These are phyloP conservation scores for Boeremia lycopersici DNA, from an alignment of 2,329 filamentous ascomycete genomes.

Conservation along the genomic window DNA sequence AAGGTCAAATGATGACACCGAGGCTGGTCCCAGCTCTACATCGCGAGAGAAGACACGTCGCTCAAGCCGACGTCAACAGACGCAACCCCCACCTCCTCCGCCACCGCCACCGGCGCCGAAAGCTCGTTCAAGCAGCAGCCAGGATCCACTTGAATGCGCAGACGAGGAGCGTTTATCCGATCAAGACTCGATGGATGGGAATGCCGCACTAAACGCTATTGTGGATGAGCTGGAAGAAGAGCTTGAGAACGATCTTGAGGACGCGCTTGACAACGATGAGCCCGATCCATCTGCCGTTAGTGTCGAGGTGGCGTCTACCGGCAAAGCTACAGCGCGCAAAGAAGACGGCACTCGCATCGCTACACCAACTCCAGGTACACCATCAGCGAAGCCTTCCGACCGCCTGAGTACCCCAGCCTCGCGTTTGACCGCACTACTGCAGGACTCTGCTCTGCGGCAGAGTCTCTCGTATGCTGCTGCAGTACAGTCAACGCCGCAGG, in stretches of 20 bases:
- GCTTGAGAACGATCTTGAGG: conserved; percentile 60
- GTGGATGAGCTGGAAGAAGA: conserved; percentile 90
- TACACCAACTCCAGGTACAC: conserved; percentile 71
- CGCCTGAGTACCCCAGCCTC: conserved; percentile 38
- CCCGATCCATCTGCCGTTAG: conserved; percentile 87
- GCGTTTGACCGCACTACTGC: conserved; percentile 39
- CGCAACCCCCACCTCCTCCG: conserved; percentile 59
- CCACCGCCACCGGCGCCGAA: conserved; percentile 59
- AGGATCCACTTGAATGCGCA: conserved; percentile 82
- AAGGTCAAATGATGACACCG: conserved; percentile 49
- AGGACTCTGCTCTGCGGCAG: conserved; percentile 41
- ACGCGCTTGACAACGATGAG: conserved; percentile 51
- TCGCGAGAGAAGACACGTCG: conserved; percentile 69
- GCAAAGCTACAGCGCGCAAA: conserved; percentile 87
- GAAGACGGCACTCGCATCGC: conserved; percentile 88
- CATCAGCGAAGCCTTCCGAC: conserved; percentile 38
- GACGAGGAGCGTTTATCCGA: conserved; percentile 86
- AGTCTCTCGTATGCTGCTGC: conserved; percentile 80
- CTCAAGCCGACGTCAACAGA: conserved; percentile 63
- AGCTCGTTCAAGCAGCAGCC: conserved; percentile 30
- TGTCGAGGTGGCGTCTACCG: conserved; percentile 83
- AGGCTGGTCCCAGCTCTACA: conserved; percentile 53
- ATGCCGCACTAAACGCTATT: conserved; percentile 75
- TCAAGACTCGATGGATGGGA: conserved; percentile 71
- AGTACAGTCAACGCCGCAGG: conserved; percentile 78